Evolutionary conservation across 108 stramenopile species (phyloP), one percentile per base, ranked within the genome.

Genomic region (Nitzschia palea): DNA sequence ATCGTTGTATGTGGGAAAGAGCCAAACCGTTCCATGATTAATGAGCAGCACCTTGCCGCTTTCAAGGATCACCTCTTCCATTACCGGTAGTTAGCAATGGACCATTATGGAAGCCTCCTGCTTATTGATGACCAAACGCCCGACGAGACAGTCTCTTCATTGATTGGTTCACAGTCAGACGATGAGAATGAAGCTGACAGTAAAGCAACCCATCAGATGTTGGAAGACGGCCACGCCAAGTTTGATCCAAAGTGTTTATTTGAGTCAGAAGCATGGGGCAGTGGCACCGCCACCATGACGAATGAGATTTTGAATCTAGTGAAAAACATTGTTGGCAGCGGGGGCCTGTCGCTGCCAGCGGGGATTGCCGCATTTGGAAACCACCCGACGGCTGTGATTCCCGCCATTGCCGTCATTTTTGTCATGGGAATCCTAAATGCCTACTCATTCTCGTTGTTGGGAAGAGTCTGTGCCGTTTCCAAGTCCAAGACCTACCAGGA

Each of bases 321-420:
- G 51, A 95, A 97, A 81, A 68, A 42, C 26, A 77, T 97, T 69
- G 85, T 91, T n/a, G 96, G 96, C 26, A 88, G 91, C 29, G 96
- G 96, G 4, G 93, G 93, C 28, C 79, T 97, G 20, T 80, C 86
- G 37, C 68, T 97, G 27, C 96, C 96, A 20, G 88, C 85, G 26
- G 88, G 88, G 35, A 87, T 95, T 59, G 96, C 96, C 15, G 90
- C 93, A 12, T 97, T 94, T 77, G 86, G 85, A 20, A 80, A 92
- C 45, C 70, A 68, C 28, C 90, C 90, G 10, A 71, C 79, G n/a
- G 96, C 93, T 4, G 61, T 95, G 29, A 29, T 90, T 22, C 96
- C 96, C n/a, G 86, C 93, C 5, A 64, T 84, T 26, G 35, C 62
- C 20, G 70, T 92, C 29, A 89, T 95, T 67, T 59, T 73, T 0